Conservation (phyloP, 768 basidiomycete species). For the Scleroderma bovista region DNA sequence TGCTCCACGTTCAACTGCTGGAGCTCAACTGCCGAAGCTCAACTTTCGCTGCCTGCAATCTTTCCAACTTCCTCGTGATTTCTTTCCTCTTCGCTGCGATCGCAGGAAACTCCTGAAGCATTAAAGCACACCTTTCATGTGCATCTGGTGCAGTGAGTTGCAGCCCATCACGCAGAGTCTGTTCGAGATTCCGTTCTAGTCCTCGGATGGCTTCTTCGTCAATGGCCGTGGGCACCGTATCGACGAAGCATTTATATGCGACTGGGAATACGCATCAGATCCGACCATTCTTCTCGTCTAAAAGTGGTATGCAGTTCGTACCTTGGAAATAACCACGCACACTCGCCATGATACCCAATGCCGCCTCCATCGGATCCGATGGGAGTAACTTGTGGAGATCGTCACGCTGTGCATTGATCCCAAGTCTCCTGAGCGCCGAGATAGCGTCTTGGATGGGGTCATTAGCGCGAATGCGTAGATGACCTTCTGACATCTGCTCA, state of each 20-base stretch:
- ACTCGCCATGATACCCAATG: constrained; percentile 62
- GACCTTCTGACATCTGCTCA: constrained; percentile 3
- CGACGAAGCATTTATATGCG: constrained; percentile 40
- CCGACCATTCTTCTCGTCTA: not conserved
- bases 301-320: constrained; percentile 17
- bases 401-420: constrained; percentile 30
- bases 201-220: constrained; percentile 41
- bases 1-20: constrained; percentile 8
- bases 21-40: constrained; percentile 30
- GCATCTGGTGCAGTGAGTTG: constrained; percentile 47
- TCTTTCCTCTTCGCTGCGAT: constrained; percentile 43
- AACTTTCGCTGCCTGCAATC: constrained; percentile 40
- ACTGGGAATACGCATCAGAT: constrained; percentile 28
- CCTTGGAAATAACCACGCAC: constrained; percentile 76
- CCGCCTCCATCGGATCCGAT: constrained; percentile 47
- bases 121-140: constrained; percentile 40
- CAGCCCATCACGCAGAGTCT: constrained; percentile 42
- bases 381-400: constrained; percentile 49
- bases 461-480: too few relatives aligned
- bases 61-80: constrained; percentile 44
- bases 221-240: constrained; percentile 38
- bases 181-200: constrained; percentile 40
- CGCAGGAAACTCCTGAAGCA: constrained; percentile 48
- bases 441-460: constrained; percentile 27
- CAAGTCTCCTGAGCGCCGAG: constrained; percentile 9